A percentile compares a stretch with the other conserved stretches of the same genome.
These are phyloP conservation scores for Paracoccidioides lutzii DNA, from an alignment of 2,329 filamentous ascomycete species.

Conservation along the genomic window DNA sequence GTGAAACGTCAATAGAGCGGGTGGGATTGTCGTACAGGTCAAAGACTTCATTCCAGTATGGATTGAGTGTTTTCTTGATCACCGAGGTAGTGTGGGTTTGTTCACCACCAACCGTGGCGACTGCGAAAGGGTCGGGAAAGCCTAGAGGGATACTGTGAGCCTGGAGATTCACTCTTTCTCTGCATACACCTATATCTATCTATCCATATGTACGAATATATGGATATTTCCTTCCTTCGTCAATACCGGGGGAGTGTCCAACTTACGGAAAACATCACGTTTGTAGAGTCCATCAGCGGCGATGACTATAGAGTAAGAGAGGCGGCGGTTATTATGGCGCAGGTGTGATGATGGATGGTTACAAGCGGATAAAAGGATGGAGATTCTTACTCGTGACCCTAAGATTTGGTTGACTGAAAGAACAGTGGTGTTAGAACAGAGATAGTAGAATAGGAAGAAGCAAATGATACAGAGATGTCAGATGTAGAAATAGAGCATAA, in stretches of 20 bases:
- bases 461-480: constrained; percentile 7
- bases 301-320: constrained; percentile 54
- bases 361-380: constrained; percentile 13
- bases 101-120: constrained; percentile 92
- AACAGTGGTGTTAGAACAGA: constrained; percentile 7
- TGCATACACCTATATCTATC: not conserved
- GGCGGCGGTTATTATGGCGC: no score
- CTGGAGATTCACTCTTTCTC: not conserved
- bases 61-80: constrained; percentile 93
- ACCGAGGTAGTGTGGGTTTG: constrained; percentile 97
- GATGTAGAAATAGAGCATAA: not conserved
- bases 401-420: constrained; percentile 63
- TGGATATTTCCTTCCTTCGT: not conserved
- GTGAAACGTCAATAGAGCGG: not conserved
- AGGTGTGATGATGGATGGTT: not conserved
- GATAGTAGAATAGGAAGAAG: constrained; percentile 18
- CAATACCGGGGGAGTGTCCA: not conserved
- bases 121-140: constrained; percentile 94
- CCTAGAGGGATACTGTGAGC: constrained; percentile 40
- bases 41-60: constrained; percentile 99
- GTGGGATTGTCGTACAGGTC: constrained; percentile 59
- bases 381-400: constrained; percentile 69
- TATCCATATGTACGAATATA: not conserved
- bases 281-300: constrained; percentile 97
- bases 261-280: constrained; percentile 95